Percentiles rank a stretch among this genome's conserved stretches.
Evolutionary conservation across 225 moss, liverwort and hornwort species (phyloP).

Genomic region (Takakia lepidozioides): DNA sequence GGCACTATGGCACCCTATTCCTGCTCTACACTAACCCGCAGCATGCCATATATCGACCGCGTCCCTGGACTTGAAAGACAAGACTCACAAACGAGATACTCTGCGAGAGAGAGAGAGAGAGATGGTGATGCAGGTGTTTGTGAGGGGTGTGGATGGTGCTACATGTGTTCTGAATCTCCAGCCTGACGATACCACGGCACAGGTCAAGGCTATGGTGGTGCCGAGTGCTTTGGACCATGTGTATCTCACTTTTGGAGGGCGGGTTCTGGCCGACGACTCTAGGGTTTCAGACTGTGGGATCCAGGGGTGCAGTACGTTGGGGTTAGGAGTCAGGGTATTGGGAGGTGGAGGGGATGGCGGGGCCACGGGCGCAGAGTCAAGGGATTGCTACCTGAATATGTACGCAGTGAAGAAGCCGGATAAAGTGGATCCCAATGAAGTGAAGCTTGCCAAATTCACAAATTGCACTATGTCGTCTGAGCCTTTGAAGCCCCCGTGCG

Average conservation of each 20-base stretch:
- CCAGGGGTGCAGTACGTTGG: slow-evolving; percentile 32
- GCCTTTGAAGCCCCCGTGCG: slow-evolving; percentile 87
- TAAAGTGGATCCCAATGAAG: slow-evolving; percentile 90
- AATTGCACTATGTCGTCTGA: slow-evolving; percentile 78
- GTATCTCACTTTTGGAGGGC: slow-evolving; percentile 46
- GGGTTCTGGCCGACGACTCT: slow-evolving; percentile 38
- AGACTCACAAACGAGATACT: no score
- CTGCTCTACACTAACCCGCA: no score
- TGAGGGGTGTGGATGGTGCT: slow-evolving; percentile 36
- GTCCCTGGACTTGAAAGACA: no score
- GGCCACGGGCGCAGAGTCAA: slow-evolving; percentile 90
- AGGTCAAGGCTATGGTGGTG: slow-evolving; percentile 25
- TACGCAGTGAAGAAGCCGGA: slow-evolving; percentile 93
- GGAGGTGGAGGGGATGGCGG: slow-evolving; percentile 99
- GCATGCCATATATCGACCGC: no score
- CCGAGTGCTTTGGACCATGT: slow-evolving; percentile 7
- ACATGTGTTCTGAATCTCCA: slow-evolving; percentile 35
- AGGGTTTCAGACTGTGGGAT: slow-evolving; percentile 29
- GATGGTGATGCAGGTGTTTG: slow-evolving; percentile 57
- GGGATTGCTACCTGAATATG: slow-evolving; percentile 96
- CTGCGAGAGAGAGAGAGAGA: slow-evolving; percentile 1
- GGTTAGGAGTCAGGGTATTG: slow-evolving; percentile 56
- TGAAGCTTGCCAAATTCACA: slow-evolving; percentile 83
- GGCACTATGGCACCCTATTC: no score
- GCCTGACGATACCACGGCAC: slow-evolving; percentile 28